Base-by-base conservation (phyloP, 2,329 filamentous ascomycete genomes). In the Aureobasidium vineae region DNA sequence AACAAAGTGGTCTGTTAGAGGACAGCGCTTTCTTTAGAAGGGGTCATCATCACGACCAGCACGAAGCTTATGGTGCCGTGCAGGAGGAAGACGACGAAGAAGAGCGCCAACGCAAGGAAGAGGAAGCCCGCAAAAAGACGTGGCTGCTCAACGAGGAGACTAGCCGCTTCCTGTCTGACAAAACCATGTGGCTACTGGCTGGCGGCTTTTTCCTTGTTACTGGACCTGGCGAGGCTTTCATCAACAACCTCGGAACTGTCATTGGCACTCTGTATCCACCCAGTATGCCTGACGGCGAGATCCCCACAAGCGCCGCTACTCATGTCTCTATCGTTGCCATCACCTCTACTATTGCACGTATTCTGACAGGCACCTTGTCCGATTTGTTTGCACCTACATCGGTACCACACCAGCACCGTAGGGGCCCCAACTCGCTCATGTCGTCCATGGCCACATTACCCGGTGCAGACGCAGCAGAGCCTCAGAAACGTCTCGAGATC, bases 111-210 rank as follows among this genome's bases (percentile, higher is more conserved):
- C 77, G 79, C 41, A 79, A 81, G 36, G 79, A 83, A 65, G 82
- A 86, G 70, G 84, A 86, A 71, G 78, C 84, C 45, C 82, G 87
- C 69, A 96, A 94, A 82, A 97, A 97, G 82, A 88, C 88, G 19
- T 95, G 90, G 88, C 83, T 97, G 4, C 84, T 98, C 71, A 98
- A 98, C 72, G 91, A 91, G 52, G 94, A 97, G 76, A 98, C 95
- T 0, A 84, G 88, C 15, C 83, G 87, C 3, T 99, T 98, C 76
- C 83, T 99, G 11, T 84, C 86, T 28, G 95, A 99, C 71, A 88
- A 85, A 68, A 97, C 92, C 15, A 98, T 98, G 94, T 99, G 94
- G 94, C 90, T 88, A 75, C 89, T 99, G 71, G 92, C 94, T 0
- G 81, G 88, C 0, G 93, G 92, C 23, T 98, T 99, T 79, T 91